Conservation (phyloP, 805 yeast species). For the Lipomyces chichibuensis region DNA sequence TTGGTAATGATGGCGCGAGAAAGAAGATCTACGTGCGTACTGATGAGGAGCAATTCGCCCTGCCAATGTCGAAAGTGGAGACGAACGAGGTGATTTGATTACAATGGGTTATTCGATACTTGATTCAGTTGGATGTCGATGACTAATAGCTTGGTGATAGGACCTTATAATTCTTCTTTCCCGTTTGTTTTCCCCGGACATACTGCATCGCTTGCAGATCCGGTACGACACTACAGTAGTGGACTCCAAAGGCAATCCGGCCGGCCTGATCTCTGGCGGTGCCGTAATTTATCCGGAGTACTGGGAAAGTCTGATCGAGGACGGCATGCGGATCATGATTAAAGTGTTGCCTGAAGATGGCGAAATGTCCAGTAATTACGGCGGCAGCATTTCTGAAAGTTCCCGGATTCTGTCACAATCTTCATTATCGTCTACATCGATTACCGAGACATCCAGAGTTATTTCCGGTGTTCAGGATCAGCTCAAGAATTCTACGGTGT, state of each 20-base stretch:
- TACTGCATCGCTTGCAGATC: conserved; percentile 30
- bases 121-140: neutral
- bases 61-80: conserved; percentile 28
- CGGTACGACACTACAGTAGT: conserved; percentile 32
- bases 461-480: conserved; percentile 3
- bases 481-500: neutral
- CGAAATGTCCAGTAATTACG: neutral
- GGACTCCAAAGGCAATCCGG: conserved; percentile 29
- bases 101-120: neutral
- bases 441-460: neutral
- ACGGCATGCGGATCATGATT: conserved; percentile 30
- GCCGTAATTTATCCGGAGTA: conserved; percentile 35
- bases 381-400: neutral
- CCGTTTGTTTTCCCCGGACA: conserved; percentile 22
- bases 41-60: conserved; percentile 32
- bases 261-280: conserved; percentile 28
- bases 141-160: conserved; percentile 9
- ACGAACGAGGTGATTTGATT: conserved; percentile 25
- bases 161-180: conserved; percentile 24
- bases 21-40: conserved; percentile 29
- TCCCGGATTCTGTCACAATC: conserved; percentile 1
- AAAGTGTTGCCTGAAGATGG: conserved; percentile 23
- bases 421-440: conserved; percentile 4
- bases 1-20: conserved; percentile 4
- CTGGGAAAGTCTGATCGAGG: conserved; percentile 35